Evolutionary conservation across 1,284 basidiomycete genomes (phyloP).

Genomic region (Rhodotorula sp.): DNA sequence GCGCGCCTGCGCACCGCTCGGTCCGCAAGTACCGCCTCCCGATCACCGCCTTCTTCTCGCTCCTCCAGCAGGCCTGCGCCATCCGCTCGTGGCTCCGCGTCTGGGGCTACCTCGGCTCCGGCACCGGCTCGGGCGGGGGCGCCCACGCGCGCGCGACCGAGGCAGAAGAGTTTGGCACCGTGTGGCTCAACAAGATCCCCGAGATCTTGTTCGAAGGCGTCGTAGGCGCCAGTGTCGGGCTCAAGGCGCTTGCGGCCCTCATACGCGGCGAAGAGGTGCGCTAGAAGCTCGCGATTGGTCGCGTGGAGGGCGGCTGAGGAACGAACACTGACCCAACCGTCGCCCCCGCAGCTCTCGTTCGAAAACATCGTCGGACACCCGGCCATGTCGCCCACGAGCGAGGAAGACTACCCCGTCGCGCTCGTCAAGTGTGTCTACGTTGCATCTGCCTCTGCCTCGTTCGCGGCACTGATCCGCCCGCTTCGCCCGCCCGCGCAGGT

Average conservation of each 20-base stretch:
- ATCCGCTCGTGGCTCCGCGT: constrained; percentile 11
- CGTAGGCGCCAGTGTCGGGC: constrained; percentile 13
- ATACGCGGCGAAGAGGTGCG: constrained; percentile 32
- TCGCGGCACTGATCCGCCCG: background rate
- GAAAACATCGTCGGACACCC: constrained; percentile 30
- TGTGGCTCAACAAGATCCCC: constrained; percentile 39
- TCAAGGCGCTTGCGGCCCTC: constrained; percentile 19
- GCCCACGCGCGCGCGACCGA: background rate
- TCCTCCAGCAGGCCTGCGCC: constrained; percentile 24
- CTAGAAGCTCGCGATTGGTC: background rate
- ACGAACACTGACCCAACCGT: background rate
- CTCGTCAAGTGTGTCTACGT: constrained; percentile 31
- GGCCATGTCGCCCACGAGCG: constrained; percentile 2
- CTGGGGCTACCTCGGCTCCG: background rate
- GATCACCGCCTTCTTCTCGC: constrained; percentile 28
- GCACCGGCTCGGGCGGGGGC: background rate
- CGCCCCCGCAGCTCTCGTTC: constrained; percentile 8
- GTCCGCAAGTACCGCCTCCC: constrained; percentile 18
- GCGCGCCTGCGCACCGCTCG: background rate
- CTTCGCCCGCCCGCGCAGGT: constrained; percentile 5
- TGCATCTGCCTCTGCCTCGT: too few species aligned
- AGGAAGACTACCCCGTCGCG: constrained; percentile 37
- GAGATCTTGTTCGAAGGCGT: constrained; percentile 32
- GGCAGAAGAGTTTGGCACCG: constrained; percentile 17
- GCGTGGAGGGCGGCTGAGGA: too few species aligned